Evolutionary conservation across 768 basidiomycete species (phyloP).

Genomic region (Podaxis sp.): DNA sequence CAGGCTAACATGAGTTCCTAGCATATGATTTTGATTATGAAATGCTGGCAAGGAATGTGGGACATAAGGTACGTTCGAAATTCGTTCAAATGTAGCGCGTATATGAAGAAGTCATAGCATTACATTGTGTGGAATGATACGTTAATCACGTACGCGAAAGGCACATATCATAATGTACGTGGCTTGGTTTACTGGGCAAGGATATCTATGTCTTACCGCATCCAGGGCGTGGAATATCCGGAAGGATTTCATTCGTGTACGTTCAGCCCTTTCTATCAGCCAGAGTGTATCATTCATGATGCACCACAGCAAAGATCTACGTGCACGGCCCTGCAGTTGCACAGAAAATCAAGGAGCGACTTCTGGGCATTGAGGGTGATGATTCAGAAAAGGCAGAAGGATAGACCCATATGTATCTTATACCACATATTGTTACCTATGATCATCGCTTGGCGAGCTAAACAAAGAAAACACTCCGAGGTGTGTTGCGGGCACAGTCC

Average conservation of each 20-base stretch:
- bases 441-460: too few relatives aligned
- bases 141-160: slow-evolving; percentile 37
- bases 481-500: too few relatives aligned
- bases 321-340: slow-evolving; percentile 60
- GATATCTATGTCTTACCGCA: slow-evolving; percentile 30
- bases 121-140: slow-evolving; percentile 73
- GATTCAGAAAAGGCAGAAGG: neutral
- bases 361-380: slow-evolving; percentile 23
- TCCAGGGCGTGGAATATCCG: slow-evolving; percentile 60
- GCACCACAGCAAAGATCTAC: slow-evolving; percentile 43
- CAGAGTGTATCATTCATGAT: neutral
- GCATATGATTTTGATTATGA: slow-evolving; percentile 42
- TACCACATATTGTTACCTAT: neutral
- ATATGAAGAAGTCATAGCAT: slow-evolving; percentile 33
- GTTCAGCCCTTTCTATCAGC: neutral
- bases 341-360: slow-evolving; percentile 56
- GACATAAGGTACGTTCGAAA: slow-evolving; percentile 32
- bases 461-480: too few relatives aligned
- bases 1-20: slow-evolving; percentile 14
- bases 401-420: neutral
- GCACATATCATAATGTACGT: slow-evolving; percentile 28
- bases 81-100: neutral
- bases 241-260: slow-evolving; percentile 20
- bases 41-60: slow-evolving; percentile 40
- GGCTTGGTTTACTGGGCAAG: neutral